Conservation (phyloP, 352 stramenopile species). For the Pythium phragmiticola region DNA sequence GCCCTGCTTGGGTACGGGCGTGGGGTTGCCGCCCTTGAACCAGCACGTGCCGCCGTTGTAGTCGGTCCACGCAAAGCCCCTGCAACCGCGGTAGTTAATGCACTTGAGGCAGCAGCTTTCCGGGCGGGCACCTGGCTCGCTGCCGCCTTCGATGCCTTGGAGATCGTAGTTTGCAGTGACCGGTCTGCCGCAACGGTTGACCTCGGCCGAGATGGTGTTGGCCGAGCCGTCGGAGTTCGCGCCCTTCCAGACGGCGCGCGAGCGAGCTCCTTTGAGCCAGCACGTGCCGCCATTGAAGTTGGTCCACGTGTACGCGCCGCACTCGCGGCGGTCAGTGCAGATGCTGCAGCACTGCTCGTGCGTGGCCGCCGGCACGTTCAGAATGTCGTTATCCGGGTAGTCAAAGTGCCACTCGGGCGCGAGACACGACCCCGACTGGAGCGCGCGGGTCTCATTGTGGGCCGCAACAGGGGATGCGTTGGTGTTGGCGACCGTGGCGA, state of each 20-base stretch:
- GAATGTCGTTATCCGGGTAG: conserved; percentile 12
- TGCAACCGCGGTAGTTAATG: background rate
- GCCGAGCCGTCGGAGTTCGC: conserved; percentile 7
- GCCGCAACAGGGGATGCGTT: background rate
- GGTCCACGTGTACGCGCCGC: conserved; percentile 26
- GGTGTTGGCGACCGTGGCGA: background rate
- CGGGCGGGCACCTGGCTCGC: background rate
- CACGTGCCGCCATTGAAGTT: conserved; percentile 50
- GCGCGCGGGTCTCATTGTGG: background rate
- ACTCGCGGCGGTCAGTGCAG: conserved; percentile 1
- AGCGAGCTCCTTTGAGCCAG: conserved; percentile 38
- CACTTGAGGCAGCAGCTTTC: conserved; percentile 1
- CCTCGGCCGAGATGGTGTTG: conserved; percentile 9
- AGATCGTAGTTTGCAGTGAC: background rate
- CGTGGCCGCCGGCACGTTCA: background rate
- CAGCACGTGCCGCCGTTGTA: conserved; percentile 29
- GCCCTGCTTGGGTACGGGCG: background rate
- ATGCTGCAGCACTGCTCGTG: conserved; percentile 9
- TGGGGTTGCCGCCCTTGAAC: conserved; percentile 22
- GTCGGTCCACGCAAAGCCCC: conserved; percentile 10
- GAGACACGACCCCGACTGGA: background rate
- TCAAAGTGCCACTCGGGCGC: conserved; percentile 8
- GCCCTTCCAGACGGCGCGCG: background rate
- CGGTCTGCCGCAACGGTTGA: conserved; percentile 4
- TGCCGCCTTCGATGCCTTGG: background rate